A percentile compares a stretch with the other conserved stretches of the same genome.
Conservation (phyloP, 2,329 filamentous ascomycete species). For the Clarireedia hainanense region DNA sequence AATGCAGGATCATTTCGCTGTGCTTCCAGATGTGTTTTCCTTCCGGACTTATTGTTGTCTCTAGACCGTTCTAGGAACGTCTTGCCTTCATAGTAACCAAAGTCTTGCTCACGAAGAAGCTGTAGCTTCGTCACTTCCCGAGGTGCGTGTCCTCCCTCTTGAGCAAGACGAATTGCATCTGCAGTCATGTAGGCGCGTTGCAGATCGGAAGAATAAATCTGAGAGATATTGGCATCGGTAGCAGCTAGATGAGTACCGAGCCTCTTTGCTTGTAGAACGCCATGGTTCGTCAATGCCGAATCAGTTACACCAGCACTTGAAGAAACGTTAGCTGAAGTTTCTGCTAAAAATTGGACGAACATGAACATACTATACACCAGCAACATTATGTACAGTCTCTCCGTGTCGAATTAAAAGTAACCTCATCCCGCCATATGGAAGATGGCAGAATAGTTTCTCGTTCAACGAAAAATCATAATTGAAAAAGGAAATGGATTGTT, state of each 20-base stretch:
- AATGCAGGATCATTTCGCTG: slow-evolving; percentile 35
- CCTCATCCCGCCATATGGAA: slow-evolving; percentile 39
- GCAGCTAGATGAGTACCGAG: slow-evolving; percentile 61
- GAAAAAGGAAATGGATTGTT: background rate
- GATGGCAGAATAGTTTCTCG: slow-evolving; percentile 9
- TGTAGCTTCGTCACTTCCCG: slow-evolving; percentile 22
- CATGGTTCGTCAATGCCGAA: slow-evolving; percentile 74
- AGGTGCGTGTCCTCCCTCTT: slow-evolving; percentile 39
- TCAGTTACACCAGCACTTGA: slow-evolving; percentile 70
- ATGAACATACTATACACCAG: slow-evolving; percentile 57
- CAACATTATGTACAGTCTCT: slow-evolving; percentile 86
- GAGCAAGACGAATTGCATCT: slow-evolving; percentile 52
- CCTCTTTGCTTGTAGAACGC: slow-evolving; percentile 67
- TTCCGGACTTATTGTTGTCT: slow-evolving; percentile 28
- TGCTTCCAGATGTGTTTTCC: slow-evolving; percentile 32
- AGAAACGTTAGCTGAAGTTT: slow-evolving; percentile 10
- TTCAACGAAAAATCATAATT: slow-evolving; percentile 19
- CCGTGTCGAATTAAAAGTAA: slow-evolving; percentile 79
- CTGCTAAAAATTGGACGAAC: slow-evolving; percentile 8
- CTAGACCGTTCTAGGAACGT: slow-evolving; percentile 39
- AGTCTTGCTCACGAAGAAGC: slow-evolving; percentile 64
- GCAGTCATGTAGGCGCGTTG: slow-evolving; percentile 68
- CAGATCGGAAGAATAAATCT: slow-evolving; percentile 73
- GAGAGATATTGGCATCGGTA: slow-evolving; percentile 53
- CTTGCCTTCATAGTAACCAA: slow-evolving; percentile 62